Conservation (phyloP, 805 yeast species). For the Metschnikowia lochheadii region DNA sequence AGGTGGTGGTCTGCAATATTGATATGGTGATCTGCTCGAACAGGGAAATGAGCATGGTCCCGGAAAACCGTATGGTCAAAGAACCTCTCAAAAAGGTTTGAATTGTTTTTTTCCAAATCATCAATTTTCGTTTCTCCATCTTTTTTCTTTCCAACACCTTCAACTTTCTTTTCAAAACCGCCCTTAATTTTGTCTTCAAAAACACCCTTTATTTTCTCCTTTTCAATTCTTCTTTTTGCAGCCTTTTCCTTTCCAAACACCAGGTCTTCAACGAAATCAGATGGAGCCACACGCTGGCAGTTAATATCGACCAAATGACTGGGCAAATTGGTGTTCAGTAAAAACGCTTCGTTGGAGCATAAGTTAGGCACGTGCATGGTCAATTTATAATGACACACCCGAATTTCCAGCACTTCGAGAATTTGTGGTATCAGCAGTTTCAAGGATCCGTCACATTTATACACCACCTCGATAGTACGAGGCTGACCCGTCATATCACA, state of each 20-base stretch:
- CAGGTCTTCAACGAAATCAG: too few species aligned
- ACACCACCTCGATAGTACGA: slow-evolving; percentile 52
- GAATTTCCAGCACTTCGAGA: slow-evolving; percentile 47
- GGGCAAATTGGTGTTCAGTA: slow-evolving; percentile 19
- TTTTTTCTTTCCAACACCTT: too few species aligned
- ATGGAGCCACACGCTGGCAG: slow-evolving; percentile 21
- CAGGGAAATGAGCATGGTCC: slow-evolving; percentile 22
- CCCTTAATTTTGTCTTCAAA: too few species aligned
- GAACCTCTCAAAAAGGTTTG: slow-evolving; percentile 2
- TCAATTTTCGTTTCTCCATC: too few species aligned
- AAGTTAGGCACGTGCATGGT: slow-evolving; percentile 47
- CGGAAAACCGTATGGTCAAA: slow-evolving; percentile 6
- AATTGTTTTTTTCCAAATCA: too few species aligned
- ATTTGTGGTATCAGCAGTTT: slow-evolving; percentile 15
- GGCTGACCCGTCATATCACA: slow-evolving; percentile 58
- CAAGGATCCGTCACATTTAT: slow-evolving; percentile 45
- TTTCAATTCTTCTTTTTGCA: too few species aligned
- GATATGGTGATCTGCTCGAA: slow-evolving; percentile 22
- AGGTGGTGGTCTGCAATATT: slow-evolving; percentile 25
- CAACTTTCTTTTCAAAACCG: too few species aligned
- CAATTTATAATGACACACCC: slow-evolving; percentile 56
- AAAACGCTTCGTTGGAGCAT: slow-evolving; percentile 40
- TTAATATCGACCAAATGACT: slow-evolving; percentile 26
- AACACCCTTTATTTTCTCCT: too few species aligned
- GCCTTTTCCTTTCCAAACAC: too few species aligned